Evolutionary conservation across 192 early-diverging fungal species (phyloP).

Genomic region (Podila minutissima): DNA sequence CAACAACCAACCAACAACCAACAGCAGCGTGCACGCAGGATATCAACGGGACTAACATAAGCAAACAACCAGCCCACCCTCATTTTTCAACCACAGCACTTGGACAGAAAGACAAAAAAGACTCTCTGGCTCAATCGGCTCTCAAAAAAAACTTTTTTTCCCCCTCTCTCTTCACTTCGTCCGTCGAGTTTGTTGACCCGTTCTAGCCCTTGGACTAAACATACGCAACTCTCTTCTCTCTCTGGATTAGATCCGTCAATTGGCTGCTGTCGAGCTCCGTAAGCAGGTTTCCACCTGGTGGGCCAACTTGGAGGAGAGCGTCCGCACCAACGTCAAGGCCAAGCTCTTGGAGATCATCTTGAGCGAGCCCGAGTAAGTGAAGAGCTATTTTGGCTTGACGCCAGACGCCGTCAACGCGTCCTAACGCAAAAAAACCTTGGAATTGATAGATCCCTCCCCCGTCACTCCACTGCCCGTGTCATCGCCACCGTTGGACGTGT

Average conservation of each 20-base stretch:
- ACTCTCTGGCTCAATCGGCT: not conserved
- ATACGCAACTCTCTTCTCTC: not conserved
- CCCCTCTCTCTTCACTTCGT: too few relatives aligned
- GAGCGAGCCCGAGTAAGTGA: conserved; percentile 70
- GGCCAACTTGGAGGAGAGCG: conserved; percentile 66
- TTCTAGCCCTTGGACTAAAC: not conserved
- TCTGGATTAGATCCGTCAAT: conserved; percentile 70
- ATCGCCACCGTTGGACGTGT: conserved; percentile 88
- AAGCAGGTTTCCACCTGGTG: conserved; percentile 84
- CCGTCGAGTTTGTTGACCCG: too few relatives aligned
- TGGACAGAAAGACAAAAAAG: too few relatives aligned
- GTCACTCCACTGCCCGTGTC: conserved; percentile 86
- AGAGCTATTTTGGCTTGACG: not conserved
- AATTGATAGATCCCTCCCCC: conserved; percentile 65
- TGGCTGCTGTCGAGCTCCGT: conserved; percentile 88
- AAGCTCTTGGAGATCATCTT: conserved; percentile 75
- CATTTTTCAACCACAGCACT: too few relatives aligned
- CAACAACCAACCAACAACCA: too few relatives aligned
- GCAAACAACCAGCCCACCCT: too few relatives aligned
- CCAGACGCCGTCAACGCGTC: not conserved
- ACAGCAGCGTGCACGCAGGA: too few relatives aligned
- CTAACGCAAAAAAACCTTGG: not conserved
- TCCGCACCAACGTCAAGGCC: conserved; percentile 69
- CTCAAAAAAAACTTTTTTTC: not conserved
- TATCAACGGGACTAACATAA: too few relatives aligned